phyloP scores from a whole-genome alignment of 148 eudicot genomes.

The Pharnaceum exiguum region DNA sequence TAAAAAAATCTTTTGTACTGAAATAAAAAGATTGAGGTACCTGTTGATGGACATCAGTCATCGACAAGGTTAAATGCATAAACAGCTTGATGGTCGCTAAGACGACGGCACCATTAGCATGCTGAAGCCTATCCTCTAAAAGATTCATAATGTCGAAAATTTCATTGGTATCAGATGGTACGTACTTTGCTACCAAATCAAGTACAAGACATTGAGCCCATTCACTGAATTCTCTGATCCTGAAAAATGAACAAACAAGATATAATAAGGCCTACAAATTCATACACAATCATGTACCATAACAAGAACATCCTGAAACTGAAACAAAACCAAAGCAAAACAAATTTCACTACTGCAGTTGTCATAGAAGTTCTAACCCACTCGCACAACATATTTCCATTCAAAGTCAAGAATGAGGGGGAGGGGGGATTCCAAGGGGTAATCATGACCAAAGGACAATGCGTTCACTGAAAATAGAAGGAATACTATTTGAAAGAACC shows the following conservation, averaged over 20 bases:
- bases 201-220: constrained; percentile 98
- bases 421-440: no score
- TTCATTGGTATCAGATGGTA: constrained; percentile 79
- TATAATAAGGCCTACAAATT: not conserved
- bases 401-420: no score
- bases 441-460: no score
- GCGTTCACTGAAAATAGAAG: no score
- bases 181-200: constrained; percentile 90
- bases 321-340: constrained; percentile 2
- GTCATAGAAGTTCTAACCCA: no score
- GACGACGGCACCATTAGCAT: constrained; percentile 98
- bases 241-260: constrained; percentile 26
- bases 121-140: constrained; percentile 99
- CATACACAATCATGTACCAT: not conserved
- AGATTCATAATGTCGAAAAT: constrained; percentile 98
- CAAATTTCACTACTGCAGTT: no score
- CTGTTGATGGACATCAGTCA: constrained; percentile 99
- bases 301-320: constrained; percentile 2
- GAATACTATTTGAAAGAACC: no score
- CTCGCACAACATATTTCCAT: no score
- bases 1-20: not conserved
- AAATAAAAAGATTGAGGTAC: constrained; percentile 28
- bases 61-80: constrained; percentile 85
- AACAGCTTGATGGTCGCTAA: constrained; percentile 92
- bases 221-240: constrained; percentile 95